Base-by-base conservation (phyloP, 148 eudicot genomes). In the Rhododendron kiyosumense region DNA sequence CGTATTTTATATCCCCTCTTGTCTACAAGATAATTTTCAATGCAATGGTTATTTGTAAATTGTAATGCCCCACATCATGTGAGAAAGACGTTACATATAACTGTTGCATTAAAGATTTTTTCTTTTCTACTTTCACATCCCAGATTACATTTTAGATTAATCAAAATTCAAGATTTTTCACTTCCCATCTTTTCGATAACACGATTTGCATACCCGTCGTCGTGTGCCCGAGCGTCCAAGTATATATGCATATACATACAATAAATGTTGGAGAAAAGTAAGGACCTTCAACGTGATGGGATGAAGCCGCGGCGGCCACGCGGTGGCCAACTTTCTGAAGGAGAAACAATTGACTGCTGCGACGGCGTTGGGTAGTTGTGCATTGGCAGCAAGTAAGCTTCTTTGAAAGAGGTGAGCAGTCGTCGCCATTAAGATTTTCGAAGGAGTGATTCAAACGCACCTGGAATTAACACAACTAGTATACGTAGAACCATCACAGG, bases 351-450 rank as follows among this genome's bases (percentile, higher is more conserved):
- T 75, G 74, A 65, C 20, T 9, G 63, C n/a, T 3, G 57, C 34
- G 1, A 59, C 51, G n/a, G 82, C 76, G 76, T 30, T 30, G 41
- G 76, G 41, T 14, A 14, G 76, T 38, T 28, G 76, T 71, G 76
- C 30, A 14, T 41, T 34, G n/a, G 83, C 36, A 20, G 75, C 73
- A 51, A 83, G 78, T 41, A 88, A 79, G 67, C 84, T 71, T 73
- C 84, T 86, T 26, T 79, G 88, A 32, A 85, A 65, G 59, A 49
- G 84, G 4, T 76, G 85, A 41, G 85, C 83, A 11, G 73, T 28
- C 80, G 74, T 48, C 54, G 88, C 88, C 91, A 87, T 89, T 85
- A 84, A 79, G 51, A 86, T 78, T 84, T 48, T 85, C 78, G 32
- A 83, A 46, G 51, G 83, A 83, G 18, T 78, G 80, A 49, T 79